Base-by-base conservation (phyloP, 495 filamentous ascomycete species). In the Paragyromitra xinjiangensis region DNA sequence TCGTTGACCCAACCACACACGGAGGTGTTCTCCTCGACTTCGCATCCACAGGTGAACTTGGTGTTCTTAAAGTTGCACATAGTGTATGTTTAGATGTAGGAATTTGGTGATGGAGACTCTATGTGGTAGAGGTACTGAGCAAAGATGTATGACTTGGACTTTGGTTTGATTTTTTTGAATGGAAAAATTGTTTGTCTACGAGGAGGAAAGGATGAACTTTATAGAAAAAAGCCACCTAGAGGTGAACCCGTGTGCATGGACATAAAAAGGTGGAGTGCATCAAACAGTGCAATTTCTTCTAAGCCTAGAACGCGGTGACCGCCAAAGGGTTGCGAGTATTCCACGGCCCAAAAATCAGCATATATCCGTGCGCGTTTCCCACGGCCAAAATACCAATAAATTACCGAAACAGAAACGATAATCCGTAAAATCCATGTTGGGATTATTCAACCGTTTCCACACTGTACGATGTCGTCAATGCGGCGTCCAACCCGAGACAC, bases 61-160 rank as follows among this genome's bases (percentile, higher is more conserved):
- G 61, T 79, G 44, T 79, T 66, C 42, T 61, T 78, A 75, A 71
- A 79, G 66, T 78, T 77, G 61, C 77, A 79, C 77, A 79, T 79
- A 19, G 51, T 78, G 26, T 19, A 14, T 12, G 7, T 56, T 53
- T 29, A 22, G 39, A 14, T 59, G n/a, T 37, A 34, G 11, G 16
- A 71, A 42, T 66, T 53, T 29, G 24, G n/a, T 24, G 19, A n/a
- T 40, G 34, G 45, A 45, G 16, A 39, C 37, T 14, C 19, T 71
- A 39, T 37, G 56, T 51, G 14, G 56, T 50, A 39, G 42, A 50
- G 1, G 42, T 24, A 44, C 12, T 50, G 39, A 1, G 6, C 39
- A 39, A 34, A 22, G 16, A 50, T 63, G 40, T 63, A 50, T 39
- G 26, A 48, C n/a, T 42, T 63, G 2, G 44, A 48, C 19, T 44